These are phyloP conservation scores for Penicillium cinerascens DNA, from an alignment of 495 filamentous ascomycete genomes.

Conservation along the genomic window DNA sequence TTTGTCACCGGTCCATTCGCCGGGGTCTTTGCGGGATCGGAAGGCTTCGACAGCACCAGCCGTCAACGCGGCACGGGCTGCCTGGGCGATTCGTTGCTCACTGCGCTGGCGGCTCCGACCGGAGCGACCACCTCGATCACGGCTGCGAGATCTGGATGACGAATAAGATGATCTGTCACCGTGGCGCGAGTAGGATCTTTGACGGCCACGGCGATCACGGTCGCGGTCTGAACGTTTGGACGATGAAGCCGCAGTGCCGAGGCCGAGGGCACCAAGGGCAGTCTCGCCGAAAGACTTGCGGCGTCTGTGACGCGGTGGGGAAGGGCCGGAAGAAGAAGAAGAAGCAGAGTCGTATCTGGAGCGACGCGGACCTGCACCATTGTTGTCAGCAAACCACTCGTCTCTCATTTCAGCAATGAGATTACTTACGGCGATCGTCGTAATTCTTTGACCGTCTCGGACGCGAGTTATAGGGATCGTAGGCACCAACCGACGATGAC, in stretches of 20 bases:
- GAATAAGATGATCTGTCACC: conserved; percentile 9
- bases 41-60: conserved; percentile 88
- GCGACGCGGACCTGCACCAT: conserved; percentile 35
- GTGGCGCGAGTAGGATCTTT: conserved; percentile 45
- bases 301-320: conserved; percentile 44
- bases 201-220: conserved; percentile 33
- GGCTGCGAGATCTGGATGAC: conserved; percentile 47
- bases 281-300: conserved; percentile 72
- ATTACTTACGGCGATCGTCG: conserved; percentile 44
- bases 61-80: conserved; percentile 78
- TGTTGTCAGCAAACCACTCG: not conserved
- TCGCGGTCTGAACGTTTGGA: conserved; percentile 14
- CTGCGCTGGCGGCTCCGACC: conserved; percentile 34
- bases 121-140: conserved; percentile 31
- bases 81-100: conserved; percentile 72
- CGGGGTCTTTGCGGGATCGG: conserved; percentile 77
- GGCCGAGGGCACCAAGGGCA: conserved; percentile 61
- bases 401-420: not conserved
- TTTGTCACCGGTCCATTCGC: conserved; percentile 79
- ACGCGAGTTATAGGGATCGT: conserved; percentile 48
- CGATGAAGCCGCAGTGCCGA: conserved; percentile 46
- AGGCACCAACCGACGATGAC: conserved; percentile 45
- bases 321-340: conserved; percentile 41
- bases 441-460: conserved; percentile 50
- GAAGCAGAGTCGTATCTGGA: conserved; percentile 35